These are phyloP conservation scores for Scutellaria minor DNA, from an alignment of 257 asterid genomes.

Conservation along the genomic window DNA sequence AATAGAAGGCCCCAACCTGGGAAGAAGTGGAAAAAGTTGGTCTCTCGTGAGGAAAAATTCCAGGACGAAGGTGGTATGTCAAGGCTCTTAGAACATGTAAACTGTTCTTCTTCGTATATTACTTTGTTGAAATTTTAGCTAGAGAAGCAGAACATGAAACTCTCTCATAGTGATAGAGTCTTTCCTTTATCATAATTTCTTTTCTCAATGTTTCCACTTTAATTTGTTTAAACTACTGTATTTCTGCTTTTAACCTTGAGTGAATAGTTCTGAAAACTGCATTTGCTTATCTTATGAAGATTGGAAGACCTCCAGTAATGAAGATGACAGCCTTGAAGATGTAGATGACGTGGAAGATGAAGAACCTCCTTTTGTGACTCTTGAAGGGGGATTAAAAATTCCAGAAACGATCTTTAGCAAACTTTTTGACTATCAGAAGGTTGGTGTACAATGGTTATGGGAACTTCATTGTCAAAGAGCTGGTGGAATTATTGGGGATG, in stretches of 20 bases:
- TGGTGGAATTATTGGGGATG: slow-evolving; percentile 99
- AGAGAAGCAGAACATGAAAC: slow-evolving; percentile 14
- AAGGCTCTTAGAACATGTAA: slow-evolving; percentile 28
- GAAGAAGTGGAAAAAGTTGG: slow-evolving; percentile 74
- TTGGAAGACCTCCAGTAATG: slow-evolving; percentile 55
- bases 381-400: slow-evolving; percentile 91
- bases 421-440: slow-evolving; percentile 96
- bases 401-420: slow-evolving; percentile 68
- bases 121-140: slow-evolving; percentile 28
- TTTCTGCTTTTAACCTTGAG: slow-evolving; percentile 15
- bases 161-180: not conserved
- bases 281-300: slow-evolving; percentile 49
- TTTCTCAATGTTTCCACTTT: slow-evolving; percentile 12
- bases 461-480: slow-evolving; percentile 98
- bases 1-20: slow-evolving; percentile 84
- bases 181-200: slow-evolving; percentile 17
- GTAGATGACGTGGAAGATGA: slow-evolving; percentile 55
- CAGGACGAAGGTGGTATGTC: slow-evolving; percentile 61
- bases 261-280: slow-evolving; percentile 25
- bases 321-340: slow-evolving; percentile 57
- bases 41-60: slow-evolving; percentile 54
- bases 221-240: not conserved
- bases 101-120: slow-evolving; percentile 15
- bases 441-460: slow-evolving; percentile 99
- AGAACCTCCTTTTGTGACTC: slow-evolving; percentile 64